Base-by-base conservation (phyloP, 1,139 yeast genomes). In the Taphrina deformans region DNA sequence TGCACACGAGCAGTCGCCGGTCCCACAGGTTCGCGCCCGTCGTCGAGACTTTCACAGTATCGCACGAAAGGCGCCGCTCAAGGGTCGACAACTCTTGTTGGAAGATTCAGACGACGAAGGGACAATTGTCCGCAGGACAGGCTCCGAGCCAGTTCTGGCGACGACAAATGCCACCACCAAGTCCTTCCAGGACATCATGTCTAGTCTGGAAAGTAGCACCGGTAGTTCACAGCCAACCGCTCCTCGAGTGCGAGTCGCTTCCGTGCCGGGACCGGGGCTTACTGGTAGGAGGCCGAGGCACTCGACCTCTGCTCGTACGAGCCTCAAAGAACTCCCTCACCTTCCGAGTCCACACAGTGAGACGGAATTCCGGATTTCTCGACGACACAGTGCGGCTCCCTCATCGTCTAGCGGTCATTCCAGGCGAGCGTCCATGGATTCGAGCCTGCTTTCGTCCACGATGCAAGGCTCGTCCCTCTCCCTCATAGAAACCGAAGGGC, bases 111-210 rank as follows among this genome's bases (percentile, higher is more conserved):
- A 53, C 27, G 58, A 53, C 9, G 48, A 35, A 10, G 48, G 38
- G 14, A 2, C 33, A 4, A 33, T 16, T 14, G n/a, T 21, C 7
- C 27, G 14, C 27, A 29, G 44, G 44, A n/a, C 16, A 6, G 45
- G 35, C n/a, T 31, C 41, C 10, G 33, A 2, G 16, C 21, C 48
- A 10, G 12, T 16, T 9, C 33, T 51, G 1, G 29, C 29, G 23
- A 31, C 27, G 9, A 14, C 27, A 23, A 14, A 7, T 21, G 27
- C 40, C 12, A 16, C 58, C 12, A 16, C 58, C 7, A 35, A 12
- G 12, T 35, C 58, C 23, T 53, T 53, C 16, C 58, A 53, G 48
- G 58, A 53, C n/a, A 53, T 53, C 58, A 53, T 53, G 31, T 38
- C 58, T 6, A 53, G 48, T 24, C 46, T 53, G n/a, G 44, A 51